Base-by-base conservation (phyloP, 164 flowering plant species). In the Piper betle region DNA sequence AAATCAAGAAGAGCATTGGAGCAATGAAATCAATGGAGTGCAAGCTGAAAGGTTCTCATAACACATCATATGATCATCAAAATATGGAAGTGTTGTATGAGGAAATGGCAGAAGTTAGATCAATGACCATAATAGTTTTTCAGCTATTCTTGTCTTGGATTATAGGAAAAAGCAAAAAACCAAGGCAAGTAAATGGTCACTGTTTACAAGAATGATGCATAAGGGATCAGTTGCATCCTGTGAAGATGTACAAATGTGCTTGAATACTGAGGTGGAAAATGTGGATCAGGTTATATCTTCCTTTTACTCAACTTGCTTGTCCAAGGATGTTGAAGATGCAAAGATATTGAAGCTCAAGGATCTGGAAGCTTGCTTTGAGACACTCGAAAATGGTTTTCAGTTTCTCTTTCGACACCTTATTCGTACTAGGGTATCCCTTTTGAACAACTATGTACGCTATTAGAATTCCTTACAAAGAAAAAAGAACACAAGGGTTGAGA, bases 71-170 rank as follows among this genome's bases (percentile, higher is more conserved):
- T 33, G 37, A 40, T 13, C 40, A 63, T n/a, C 53, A 46, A 13
- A 54, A 65, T 12, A 61, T 65, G 39, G 33, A 56, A 3, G 60
- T 62, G 25, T 60, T 71, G 55, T 52, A 70, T n/a, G 62, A 62
- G 50, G 68, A 70, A 19, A 63, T 82, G 8, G 58, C 63, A 68
- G 81, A 84, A 71, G 79, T 67, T 17, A 65, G 43, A 20, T 46
- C 19, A 57, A 59, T 74, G 20, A 66, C 72, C 16, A 53, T 76
- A 60, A 69, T 77, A 37, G 61, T 63, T 18, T 63, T 63, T 25
- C 39, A 64, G 52, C 64, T 76, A 18, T 66, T 80, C 39, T 40
- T 73, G 50, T 38, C 63, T 56, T 68, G 71, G 62, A 65, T 81
- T 62, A 67, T 77, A 7, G 25, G 53, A 8, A 81, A 16, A 64